phyloP scores from a whole-genome alignment of 2,329 filamentous ascomycete species.

The Cadophora luteo-olivacea region DNA sequence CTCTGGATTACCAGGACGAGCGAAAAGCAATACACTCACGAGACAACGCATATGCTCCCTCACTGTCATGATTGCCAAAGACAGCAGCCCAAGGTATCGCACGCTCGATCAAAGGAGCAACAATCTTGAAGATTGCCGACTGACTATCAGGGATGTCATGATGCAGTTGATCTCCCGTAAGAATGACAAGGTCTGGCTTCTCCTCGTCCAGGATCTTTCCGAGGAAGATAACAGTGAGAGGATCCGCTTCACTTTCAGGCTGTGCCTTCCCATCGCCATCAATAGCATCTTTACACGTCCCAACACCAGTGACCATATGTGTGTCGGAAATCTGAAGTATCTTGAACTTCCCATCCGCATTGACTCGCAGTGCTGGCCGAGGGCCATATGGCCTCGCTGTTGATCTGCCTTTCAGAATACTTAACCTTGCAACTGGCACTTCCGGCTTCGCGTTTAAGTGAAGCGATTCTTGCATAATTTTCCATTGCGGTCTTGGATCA shows the following conservation, averaged over 20 bases:
- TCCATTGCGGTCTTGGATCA: conserved; percentile 84
- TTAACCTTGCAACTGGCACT: conserved; percentile 48
- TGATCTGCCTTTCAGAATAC: conserved; percentile 60
- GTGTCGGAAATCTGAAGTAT: conserved; percentile 94
- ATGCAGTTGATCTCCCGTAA: conserved; percentile 93
- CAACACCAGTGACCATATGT: conserved; percentile 87
- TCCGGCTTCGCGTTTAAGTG: conserved; percentile 45
- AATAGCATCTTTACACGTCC: conserved; percentile 82
- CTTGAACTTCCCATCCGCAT: conserved; percentile 90
- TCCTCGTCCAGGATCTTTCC: conserved; percentile 85
- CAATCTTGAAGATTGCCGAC: conserved; percentile 85
- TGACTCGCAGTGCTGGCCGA: conserved; percentile 59
- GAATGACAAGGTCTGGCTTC: conserved; percentile 86
- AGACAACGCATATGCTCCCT: conserved; percentile 58
- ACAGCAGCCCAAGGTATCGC: conserved; percentile 91
- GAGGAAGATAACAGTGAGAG: conserved; percentile 87
- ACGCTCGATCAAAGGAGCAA: conserved; percentile 78
- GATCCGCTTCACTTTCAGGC: conserved; percentile 86
- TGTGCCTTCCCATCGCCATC: conserved; percentile 46
- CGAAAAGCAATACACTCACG: conserved; percentile 45
- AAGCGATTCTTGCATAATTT: conserved; percentile 46
- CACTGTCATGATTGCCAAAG: conserved; percentile 96
- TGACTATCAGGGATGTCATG: conserved; percentile 84
- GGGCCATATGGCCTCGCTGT: conserved; percentile 55
- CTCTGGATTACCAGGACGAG: no score